These are phyloP conservation scores for Carnegiea gigantea DNA, from an alignment of 179 eudicot genomes.

Conservation along the genomic window DNA sequence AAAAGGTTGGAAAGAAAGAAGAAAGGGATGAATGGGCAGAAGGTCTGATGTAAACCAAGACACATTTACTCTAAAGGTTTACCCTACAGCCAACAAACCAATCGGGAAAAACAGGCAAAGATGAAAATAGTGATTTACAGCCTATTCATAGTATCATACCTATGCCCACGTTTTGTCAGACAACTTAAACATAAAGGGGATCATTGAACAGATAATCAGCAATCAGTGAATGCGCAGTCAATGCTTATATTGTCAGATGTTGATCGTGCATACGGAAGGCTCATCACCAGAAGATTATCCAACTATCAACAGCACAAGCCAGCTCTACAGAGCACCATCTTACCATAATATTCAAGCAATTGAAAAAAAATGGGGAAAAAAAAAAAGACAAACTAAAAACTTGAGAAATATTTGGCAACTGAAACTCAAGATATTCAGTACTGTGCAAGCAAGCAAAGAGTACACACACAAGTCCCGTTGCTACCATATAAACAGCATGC, in stretches of 20 bases:
- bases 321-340: neutral
- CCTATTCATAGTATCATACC: too few species aligned
- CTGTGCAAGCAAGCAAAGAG: neutral
- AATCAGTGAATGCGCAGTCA: too few species aligned
- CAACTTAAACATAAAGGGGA: too few species aligned
- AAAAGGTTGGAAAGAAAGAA: too few species aligned
- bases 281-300: neutral
- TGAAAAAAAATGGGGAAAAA: neutral
- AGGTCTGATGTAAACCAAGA: too few species aligned
- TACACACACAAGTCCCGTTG: neutral
- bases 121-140: too few species aligned
- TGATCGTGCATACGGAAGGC: neutral
- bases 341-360: neutral
- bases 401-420: neutral
- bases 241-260: neutral
- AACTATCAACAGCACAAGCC: neutral
- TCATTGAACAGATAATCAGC: too few species aligned
- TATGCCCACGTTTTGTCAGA: too few species aligned
- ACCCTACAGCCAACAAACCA: too few species aligned
- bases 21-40: too few species aligned
- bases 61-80: too few species aligned
- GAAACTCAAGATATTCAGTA: neutral
- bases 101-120: too few species aligned
- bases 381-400: neutral
- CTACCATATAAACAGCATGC: neutral